Base-by-base conservation (phyloP, 1,284 basidiomycete species). In the Irpex sp. region DNA sequence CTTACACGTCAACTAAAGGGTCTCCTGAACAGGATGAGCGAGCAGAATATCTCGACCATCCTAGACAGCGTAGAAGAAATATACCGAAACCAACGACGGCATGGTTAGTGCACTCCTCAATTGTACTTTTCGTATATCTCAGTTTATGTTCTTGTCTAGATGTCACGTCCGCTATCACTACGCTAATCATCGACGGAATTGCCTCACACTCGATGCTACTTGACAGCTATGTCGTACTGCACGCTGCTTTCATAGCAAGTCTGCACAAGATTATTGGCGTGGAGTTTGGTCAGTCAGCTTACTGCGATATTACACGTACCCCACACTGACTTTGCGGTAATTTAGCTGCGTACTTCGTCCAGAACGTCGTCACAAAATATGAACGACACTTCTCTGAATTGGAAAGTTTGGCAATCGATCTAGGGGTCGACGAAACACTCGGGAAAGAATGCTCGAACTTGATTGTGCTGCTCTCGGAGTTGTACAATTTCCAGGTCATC, bases 401-500 rank as follows among this genome's bases (percentile, higher is more conserved):
- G 17, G 69, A 73, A 52, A 71, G 70, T 37, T 63, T 59, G 38
- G 54, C 68, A 57, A 17, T 48, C 13, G 17, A 58, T 17, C 13
- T 64, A 58, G 61, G 68, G 34, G 59, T 68, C 19, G 75, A 76
- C 47, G 76, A 78, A n/a, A 74, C 75, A 6, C 70, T 78, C 7
- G 90, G 91, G 37, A 98, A 98, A 76, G 93, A 97, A 74, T 90
- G 89, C 65, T 87, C 92, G 15, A 99, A 99, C 74, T 78, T 99
- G 36, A 82, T 96, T 38, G 87, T 94, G 0, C 83, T 99, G 7
- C 79, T 98, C 21, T 92, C 94, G 2, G 94, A 98, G 73, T 79
- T 99, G 44, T 98, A 98, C 81, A 98, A 98, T 74, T 93, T 98
- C 71, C 92, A 94, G 75, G 93, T 98, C 26, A 85, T 98, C 55